phyloP scores from a whole-genome alignment of 495 filamentous ascomycete genomes.

The Lasiosphaeria ovina region DNA sequence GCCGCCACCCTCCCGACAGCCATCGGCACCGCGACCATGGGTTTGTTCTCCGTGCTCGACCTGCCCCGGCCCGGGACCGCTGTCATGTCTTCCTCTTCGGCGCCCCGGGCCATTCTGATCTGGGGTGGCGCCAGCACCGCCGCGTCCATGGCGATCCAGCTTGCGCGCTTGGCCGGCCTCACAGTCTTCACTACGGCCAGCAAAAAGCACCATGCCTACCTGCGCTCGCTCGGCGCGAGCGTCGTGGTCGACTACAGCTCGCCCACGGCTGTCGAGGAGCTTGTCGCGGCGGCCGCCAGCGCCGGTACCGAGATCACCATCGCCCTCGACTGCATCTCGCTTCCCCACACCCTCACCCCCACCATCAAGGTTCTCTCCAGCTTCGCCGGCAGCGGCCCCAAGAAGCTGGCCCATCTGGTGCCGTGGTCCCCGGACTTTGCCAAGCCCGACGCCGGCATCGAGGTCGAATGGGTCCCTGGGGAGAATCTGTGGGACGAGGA shows the following conservation, averaged over 20 bases:
- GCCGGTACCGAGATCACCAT: constrained; percentile 18
- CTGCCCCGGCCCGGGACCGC: constrained; percentile 23
- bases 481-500: neutral
- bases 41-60: constrained; percentile 33
- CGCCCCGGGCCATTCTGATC: constrained; percentile 48
- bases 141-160: constrained; percentile 45
- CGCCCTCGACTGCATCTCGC: constrained; percentile 39
- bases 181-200: constrained; percentile 41
- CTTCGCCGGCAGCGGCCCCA: neutral
- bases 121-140: constrained; percentile 62
- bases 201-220: constrained; percentile 29
- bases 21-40: constrained; percentile 34
- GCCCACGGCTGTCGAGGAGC: constrained; percentile 21
- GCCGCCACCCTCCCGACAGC: constrained; percentile 39
- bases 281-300: constrained; percentile 31
- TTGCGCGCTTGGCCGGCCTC: constrained; percentile 43
- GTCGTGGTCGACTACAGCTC: constrained; percentile 32
- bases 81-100: constrained; percentile 5
- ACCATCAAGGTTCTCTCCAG: constrained; percentile 13
- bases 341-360: constrained; percentile 18
- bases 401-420: neutral
- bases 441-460: neutral
- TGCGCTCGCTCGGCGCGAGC: constrained; percentile 33
- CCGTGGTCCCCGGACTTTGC: neutral
- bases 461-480: neutral